Evolutionary conservation across 768 basidiomycete species (phyloP), one percentile per base, ranked within the genome.

Genomic region (Suillus clintonianus): DNA sequence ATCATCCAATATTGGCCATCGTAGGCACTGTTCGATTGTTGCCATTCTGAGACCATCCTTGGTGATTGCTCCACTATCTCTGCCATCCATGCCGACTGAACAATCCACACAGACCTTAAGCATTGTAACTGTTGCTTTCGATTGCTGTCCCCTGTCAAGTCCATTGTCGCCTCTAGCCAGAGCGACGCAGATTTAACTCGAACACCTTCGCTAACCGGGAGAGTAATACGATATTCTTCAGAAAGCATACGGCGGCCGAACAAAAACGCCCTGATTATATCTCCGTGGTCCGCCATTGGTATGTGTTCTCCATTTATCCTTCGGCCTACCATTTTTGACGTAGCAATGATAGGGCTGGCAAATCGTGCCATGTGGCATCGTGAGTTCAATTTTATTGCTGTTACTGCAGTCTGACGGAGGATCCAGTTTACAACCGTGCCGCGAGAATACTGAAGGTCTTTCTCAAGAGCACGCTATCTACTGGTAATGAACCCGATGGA

Each of bases 11-110:
- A 55, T 14, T 36, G 53, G 34, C 22, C 34, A 15, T 36, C 19
- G 9, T 24, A 74, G 74, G 66, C 71, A 9, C 65, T 74, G 24
- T 67, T 76, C 3, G 74, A 74, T n/a, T 74, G 72, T 8, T 76
- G 74, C 19, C 73, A 76, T 17, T 76, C 73, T 0, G 73, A 76
- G 19, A 67, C 50, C 8, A 42, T 74, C 2, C 54, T 74, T 32
- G 69, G 73, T 76, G 56, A 55, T 60, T 53, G 24, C 36, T 30
- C 7, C n/a, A 43, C 51, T 15, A 15, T 37, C 34, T 17, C 4
- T 14, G 5, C 4, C 39, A 36, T 30, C 19, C 22, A 10, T 22
- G 22, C 24, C 27, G 14, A 57, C 13, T 42, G n/a, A 17, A 30
- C 2, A 4, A 13, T 39, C 43, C 43, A 37, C 24, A n/a, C 15